Evolutionary conservation across 768 basidiomycete species (phyloP), one percentile per base, ranked within the genome.

Genomic region (Pisolithus marmoratus): DNA sequence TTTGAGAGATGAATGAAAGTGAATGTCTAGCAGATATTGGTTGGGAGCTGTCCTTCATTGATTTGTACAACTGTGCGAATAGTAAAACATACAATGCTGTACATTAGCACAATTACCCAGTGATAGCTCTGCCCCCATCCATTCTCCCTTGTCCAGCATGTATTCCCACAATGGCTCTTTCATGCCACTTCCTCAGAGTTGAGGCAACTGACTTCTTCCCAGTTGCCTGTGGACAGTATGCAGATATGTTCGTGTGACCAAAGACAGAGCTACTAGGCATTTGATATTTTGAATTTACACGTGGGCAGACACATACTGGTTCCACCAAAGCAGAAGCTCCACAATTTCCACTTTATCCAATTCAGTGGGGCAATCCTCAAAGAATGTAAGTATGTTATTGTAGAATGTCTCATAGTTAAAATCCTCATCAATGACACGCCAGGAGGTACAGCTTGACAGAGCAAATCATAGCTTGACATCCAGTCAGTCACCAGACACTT

Each of bases 311-410:
- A 42, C 31, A 3, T 20, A 58, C 57, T 36, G 5, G 36, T 53
- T 53, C 54, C 48, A 55, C 54, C 51, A 57, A 6, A 48, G 5
- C 14, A 78, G 69, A 55, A 77, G 74, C 11, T 63, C 54, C 26
- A 50, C 61, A 59, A 81, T 73, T 15, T 67, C 62, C 11, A 62
- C 58, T 11, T 56, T 62, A 4, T 72, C 76, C 26, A 68, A 62
- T 58, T 80, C 72, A 1, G 77, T 76, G 36, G 77, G 72, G 51
- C 83, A 76, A 58, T 80, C 74, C 73, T 76, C 79, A 1, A 83
- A 83, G 9, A 83, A 54, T 0, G 75, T 69, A 14, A 80, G 62
- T 14, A 72, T 63, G 55, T 84, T 82, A 22, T 80, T 69, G 82
- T 80, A 83, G 52, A 74, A 66, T 2, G 59, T 61, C 5, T 63